phyloP scores from a whole-genome alignment of 305 asterid species.

The Coffea humblotiana region DNA sequence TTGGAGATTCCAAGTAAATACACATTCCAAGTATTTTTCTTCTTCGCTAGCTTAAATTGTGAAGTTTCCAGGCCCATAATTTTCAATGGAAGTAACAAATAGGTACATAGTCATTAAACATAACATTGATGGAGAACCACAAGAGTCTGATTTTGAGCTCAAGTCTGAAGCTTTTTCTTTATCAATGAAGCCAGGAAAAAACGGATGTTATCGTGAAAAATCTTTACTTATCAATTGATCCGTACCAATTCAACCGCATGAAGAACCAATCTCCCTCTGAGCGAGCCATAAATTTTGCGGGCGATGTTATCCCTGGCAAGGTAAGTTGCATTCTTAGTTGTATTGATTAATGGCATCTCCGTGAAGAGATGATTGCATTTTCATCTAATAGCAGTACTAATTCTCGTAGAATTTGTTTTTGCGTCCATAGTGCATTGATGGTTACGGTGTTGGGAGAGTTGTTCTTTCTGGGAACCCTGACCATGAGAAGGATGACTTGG shows the following conservation, averaged over 20 bases:
- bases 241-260: conserved; percentile 43
- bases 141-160: conserved; percentile 51
- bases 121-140: conserved; percentile 46
- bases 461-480: conserved; percentile 44
- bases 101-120: conserved; percentile 37
- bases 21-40: too few relatives aligned
- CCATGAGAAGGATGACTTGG: conserved; percentile 44
- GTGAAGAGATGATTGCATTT: background rate
- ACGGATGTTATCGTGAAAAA: conserved; percentile 46
- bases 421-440: conserved; percentile 40
- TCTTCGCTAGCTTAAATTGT: too few relatives aligned
- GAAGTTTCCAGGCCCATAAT: background rate
- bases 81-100: conserved; percentile 39
- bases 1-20: too few relatives aligned
- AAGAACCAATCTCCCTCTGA: conserved; percentile 49
- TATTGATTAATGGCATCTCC: background rate
- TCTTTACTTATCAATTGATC: conserved; percentile 42
- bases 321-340: background rate
- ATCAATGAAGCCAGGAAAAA: conserved; percentile 16
- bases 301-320: background rate
- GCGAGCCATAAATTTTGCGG: conserved; percentile 6
- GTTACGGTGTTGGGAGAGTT: conserved; percentile 59
- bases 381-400: background rate
- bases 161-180: conserved; percentile 29
- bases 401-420: background rate